Percentiles rank a stretch among this genome's conserved stretches.
phyloP scores from a whole-genome alignment of 305 asterid genomes.

The Solanum hybrid region DNA sequence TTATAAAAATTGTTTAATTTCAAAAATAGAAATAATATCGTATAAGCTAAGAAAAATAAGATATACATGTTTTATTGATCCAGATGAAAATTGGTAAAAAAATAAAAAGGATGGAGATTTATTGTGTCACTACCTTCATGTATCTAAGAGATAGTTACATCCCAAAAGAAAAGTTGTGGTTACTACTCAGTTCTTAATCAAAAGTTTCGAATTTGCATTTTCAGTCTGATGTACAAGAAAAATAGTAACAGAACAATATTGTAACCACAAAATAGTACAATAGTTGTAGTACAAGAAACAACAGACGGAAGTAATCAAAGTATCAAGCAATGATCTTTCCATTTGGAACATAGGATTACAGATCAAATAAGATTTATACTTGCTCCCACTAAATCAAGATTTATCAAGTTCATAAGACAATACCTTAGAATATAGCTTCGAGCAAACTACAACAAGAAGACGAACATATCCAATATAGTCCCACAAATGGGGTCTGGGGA shows the following conservation, averaged over 20 bases:
- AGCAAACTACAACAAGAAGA: not conserved
- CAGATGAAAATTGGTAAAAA: not conserved
- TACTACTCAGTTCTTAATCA: not conserved
- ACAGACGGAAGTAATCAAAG: not conserved
- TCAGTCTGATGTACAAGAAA: not conserved
- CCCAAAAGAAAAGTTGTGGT: not conserved
- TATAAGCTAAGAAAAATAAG: not conserved
- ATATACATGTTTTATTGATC: not conserved
- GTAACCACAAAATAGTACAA: too few species aligned
- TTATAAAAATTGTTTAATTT: too few species aligned
- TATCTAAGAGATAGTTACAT: not conserved
- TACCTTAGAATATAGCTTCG: not conserved
- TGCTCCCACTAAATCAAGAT: not conserved
- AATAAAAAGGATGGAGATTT: not conserved
- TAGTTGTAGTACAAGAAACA: not conserved
- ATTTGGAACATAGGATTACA: not conserved
- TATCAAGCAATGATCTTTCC: not conserved
- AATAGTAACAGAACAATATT: not conserved
- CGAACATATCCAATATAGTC: not conserved
- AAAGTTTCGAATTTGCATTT: too few species aligned
- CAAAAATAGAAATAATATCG: not conserved
- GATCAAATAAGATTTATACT: not conserved
- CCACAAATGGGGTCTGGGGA: not conserved
- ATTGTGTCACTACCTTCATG: not conserved
- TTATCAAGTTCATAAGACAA: not conserved